Evolutionary conservation across 805 yeast species (phyloP).

Genomic region (Wickerhamiella australiensis): DNA sequence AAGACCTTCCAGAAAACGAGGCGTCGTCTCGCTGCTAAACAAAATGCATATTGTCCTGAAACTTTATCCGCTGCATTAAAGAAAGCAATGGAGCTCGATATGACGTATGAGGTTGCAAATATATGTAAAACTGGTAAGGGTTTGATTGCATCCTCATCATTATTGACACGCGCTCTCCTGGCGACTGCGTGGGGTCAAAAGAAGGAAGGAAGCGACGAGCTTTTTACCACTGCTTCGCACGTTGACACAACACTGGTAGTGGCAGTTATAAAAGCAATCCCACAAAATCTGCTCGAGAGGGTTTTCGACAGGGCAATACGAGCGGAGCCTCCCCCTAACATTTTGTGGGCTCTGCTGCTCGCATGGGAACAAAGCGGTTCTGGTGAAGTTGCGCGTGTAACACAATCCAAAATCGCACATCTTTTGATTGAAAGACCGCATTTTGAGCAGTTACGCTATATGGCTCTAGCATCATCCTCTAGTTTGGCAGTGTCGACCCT

Average conservation of each 20-base stretch:
- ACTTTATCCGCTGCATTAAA: neutral
- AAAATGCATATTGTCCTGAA: neutral
- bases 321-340: slow-evolving; percentile 17
- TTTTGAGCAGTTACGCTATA: slow-evolving; percentile 26
- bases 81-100: neutral
- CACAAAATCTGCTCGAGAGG: slow-evolving; percentile 5
- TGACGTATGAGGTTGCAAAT: neutral
- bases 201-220: slow-evolving; percentile 5
- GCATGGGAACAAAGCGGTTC: slow-evolving; percentile 4
- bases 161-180: slow-evolving; percentile 19
- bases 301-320: slow-evolving; percentile 9
- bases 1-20: neutral
- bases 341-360: slow-evolving; percentile 24
- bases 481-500: slow-evolving; percentile 17
- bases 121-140: neutral
- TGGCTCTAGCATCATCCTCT: slow-evolving; percentile 22
- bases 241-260: slow-evolving; percentile 15
- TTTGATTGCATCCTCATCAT: neutral
- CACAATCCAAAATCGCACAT: slow-evolving; percentile 9
- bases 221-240: slow-evolving; percentile 11
- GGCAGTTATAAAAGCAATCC: slow-evolving; percentile 9
- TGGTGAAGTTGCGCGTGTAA: neutral
- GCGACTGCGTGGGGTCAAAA: slow-evolving; percentile 22
- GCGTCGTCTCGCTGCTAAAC: neutral
- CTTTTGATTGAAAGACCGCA: slow-evolving; percentile 22